Evolutionary conservation across 1,284 basidiomycete genomes (phyloP), one percentile per base, ranked within the genome.

Genomic region (Psilocybe mexicana): DNA sequence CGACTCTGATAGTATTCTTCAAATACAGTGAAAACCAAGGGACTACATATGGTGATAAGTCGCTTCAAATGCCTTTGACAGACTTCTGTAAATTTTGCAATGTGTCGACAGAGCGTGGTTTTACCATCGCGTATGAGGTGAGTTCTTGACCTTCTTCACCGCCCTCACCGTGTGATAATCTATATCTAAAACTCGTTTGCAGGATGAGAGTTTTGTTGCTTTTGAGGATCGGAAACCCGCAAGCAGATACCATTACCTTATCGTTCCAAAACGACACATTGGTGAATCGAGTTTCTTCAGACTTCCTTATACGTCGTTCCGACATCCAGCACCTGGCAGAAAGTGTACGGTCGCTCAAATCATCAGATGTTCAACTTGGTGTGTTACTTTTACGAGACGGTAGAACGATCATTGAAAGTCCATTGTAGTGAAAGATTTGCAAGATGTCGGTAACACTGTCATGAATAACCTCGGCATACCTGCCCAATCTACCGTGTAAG

Each of bases 181-280:
- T 50, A 49, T 28, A 36, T n/a, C 45, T 36, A 45, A 6, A 10
- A 35, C 3, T 40, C 46, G 11, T 52, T 46, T 30, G 36, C 54
- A 90, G 87, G 80, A 87, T 64, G 78, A 82, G 0, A 62, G 71
- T 2, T 83, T 84, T 61, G 74, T 88, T 11, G 88, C 83, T 12
- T 92, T 92, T 65, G 70, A 71, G 43, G 90, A 92, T 70, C 77
- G 80, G 30, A 80, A 76, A 40, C 88, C 90, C 5, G 81, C 85
- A 2, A 80, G 87, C 23, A 64, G 70, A 43, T 74, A 83, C 43
- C 90, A 92, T 69, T 72, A 90, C 18, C 80, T 87, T 46, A 76
- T 92, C 23, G 80, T 88, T 44, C 88, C 90, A 1, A 83, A 82
- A 63, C 63, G 58, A 6, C 90, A 92, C 65, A 79, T 85, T 40